Evolutionary conservation across 2,329 filamentous ascomycete species (phyloP).

Genomic region (Aschersonia sp.): DNA sequence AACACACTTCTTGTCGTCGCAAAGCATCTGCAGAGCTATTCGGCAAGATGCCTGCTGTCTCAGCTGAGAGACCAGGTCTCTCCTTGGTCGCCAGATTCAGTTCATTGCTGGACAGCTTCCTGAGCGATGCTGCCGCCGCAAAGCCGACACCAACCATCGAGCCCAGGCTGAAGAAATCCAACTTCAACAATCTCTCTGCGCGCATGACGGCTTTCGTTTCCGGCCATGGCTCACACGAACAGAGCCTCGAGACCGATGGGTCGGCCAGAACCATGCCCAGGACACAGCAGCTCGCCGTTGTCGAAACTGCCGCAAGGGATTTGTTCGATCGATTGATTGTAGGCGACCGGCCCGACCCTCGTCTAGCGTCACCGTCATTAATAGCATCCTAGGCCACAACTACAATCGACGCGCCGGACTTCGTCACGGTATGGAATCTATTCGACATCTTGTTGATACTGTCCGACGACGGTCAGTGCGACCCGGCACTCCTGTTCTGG

Average conservation of each 20-base stretch:
- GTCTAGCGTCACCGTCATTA: neutral
- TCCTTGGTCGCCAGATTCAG: slow-evolving; percentile 38
- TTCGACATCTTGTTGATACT: slow-evolving; percentile 83
- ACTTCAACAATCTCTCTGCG: slow-evolving; percentile 37
- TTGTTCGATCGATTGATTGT: slow-evolving; percentile 71
- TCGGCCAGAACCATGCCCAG: slow-evolving; percentile 14
- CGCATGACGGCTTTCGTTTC: slow-evolving; percentile 24
- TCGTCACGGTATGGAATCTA: slow-evolving; percentile 82
- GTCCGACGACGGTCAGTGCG: slow-evolving; percentile 64
- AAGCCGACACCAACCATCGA: slow-evolving; percentile 53
- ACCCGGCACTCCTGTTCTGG: slow-evolving; percentile 73
- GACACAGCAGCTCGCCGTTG: slow-evolving; percentile 47
- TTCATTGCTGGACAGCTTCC: slow-evolving; percentile 38
- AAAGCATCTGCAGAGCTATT: neutral
- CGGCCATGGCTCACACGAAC: slow-evolving; percentile 6
- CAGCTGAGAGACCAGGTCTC: slow-evolving; percentile 30
- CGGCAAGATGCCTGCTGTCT: slow-evolving; percentile 34
- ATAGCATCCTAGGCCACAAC: slow-evolving; percentile 45
- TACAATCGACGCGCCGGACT: slow-evolving; percentile 61
- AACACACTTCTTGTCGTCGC: neutral
- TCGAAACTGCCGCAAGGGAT: slow-evolving; percentile 73
- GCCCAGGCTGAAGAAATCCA: slow-evolving; percentile 56
- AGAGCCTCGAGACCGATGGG: slow-evolving; percentile 5
- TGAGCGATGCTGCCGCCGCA: slow-evolving; percentile 40
- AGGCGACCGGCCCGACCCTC: slow-evolving; percentile 17